Evolutionary conservation across 805 yeast species (phyloP).

Genomic region (Metschnikowia lochheadii): DNA sequence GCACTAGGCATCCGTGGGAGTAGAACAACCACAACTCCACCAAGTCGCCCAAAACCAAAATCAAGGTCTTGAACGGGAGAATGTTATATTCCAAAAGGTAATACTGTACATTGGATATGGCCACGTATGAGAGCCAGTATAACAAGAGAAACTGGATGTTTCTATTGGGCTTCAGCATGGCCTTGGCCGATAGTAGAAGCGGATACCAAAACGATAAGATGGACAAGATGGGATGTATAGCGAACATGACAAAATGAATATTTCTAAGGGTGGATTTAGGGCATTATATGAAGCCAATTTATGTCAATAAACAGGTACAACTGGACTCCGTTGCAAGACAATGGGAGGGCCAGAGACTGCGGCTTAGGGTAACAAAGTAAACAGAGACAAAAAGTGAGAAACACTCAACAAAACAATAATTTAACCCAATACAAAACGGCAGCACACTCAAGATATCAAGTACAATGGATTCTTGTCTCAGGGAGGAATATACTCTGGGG

Average conservation of each 20-base stretch:
- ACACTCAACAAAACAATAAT: background rate
- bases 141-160: slow-evolving; percentile 10
- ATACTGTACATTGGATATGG: slow-evolving; percentile 4
- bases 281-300: background rate
- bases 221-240: slow-evolving; percentile 4
- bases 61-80: slow-evolving; percentile 2
- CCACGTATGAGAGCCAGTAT: slow-evolving; percentile 13
- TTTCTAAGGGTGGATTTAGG: background rate
- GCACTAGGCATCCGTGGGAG: slow-evolving; percentile 14
- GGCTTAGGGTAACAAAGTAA: too few species aligned
- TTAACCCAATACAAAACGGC: background rate
- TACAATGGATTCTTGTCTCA: background rate
- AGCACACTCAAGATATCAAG: background rate
- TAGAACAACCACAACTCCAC: slow-evolving; percentile 14
- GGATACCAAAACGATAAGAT: slow-evolving; percentile 14
- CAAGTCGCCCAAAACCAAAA: slow-evolving; percentile 5
- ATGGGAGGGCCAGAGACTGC: too few species aligned
- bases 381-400: too few species aligned
- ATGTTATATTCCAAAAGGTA: background rate
- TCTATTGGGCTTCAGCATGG: slow-evolving; percentile 6
- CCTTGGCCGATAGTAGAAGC: slow-evolving; percentile 10
- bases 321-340: too few species aligned
- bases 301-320: background rate
- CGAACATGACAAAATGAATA: background rate
- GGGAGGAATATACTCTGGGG: background rate